Conservation (phyloP, 2,329 filamentous ascomycete genomes). For the Alternaria brassicae region DNA sequence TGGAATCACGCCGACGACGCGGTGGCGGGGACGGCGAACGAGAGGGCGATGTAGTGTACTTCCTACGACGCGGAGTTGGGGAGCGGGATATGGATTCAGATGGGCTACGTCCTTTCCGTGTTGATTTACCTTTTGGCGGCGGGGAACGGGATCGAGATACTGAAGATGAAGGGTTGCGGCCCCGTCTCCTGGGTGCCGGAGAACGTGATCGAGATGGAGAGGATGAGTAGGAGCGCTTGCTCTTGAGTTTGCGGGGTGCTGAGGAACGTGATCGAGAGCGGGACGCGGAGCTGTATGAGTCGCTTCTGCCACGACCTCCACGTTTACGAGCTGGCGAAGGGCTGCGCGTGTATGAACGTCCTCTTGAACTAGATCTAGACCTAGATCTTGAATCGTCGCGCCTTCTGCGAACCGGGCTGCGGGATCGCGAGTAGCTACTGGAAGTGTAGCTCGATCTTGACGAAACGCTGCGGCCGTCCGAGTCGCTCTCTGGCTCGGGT, state of each 20-base stretch:
- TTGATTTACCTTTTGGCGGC: slow-evolving; percentile 19
- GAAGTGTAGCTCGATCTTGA: slow-evolving; percentile 45
- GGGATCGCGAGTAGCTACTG: slow-evolving; percentile 37
- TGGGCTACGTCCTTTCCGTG: slow-evolving; percentile 23
- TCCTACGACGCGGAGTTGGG: slow-evolving; percentile 10
- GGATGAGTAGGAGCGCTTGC: slow-evolving; percentile 34
- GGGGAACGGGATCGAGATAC: slow-evolving; percentile 25
- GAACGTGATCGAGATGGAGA: slow-evolving; percentile 27
- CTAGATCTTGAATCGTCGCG: slow-evolving; percentile 34
- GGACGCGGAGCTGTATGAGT: slow-evolving; percentile 31
- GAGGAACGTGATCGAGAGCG: slow-evolving; percentile 37
- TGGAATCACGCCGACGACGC: not conserved
- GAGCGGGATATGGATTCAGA: slow-evolving; percentile 20
- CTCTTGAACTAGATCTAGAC: slow-evolving; percentile 37
- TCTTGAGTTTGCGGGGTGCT: slow-evolving; percentile 27
- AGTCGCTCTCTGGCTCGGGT: slow-evolving; percentile 45
- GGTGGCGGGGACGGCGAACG: not conserved
- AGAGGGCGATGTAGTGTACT: slow-evolving; percentile 3
- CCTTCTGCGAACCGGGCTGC: slow-evolving; percentile 30
- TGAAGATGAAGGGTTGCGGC: slow-evolving; percentile 28
- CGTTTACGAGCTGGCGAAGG: slow-evolving; percentile 35
- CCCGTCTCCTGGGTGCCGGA: slow-evolving; percentile 33
- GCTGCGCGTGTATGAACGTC: slow-evolving; percentile 41
- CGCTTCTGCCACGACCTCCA: slow-evolving; percentile 28
- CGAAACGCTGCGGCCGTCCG: slow-evolving; percentile 42